Base-by-base conservation (phyloP, 352 stramenopile species). In the Globisporangium barbulae region DNA sequence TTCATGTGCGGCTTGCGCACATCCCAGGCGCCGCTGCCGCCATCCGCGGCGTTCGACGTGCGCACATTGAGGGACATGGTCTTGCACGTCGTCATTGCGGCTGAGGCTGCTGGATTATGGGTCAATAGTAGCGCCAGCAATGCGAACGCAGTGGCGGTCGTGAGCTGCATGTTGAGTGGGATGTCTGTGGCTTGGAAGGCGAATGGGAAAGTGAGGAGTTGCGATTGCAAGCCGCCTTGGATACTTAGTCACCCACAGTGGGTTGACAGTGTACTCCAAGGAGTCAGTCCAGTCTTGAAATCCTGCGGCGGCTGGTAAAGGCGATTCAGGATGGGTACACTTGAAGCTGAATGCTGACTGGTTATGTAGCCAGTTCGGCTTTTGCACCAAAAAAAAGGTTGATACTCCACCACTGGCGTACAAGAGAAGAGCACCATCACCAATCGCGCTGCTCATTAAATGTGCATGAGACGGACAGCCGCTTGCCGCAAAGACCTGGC, bases 61-160 rank as follows among this genome's bases (percentile, higher is more conserved):
- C 82, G 84, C 22, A 93, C 72, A 64, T 93, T 93, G 65, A 93
- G 89, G 44, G 78, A 84, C 82, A 90, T 79, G 31, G 80, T 45
- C 31, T 54, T 55, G 58, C 58, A 64, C 33, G 58, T 64, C 33
- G 58, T 57, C 22, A 37, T 41, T 3, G 49, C 47, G 15, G n/a
- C 22, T 2, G 47, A n/a, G 4, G 28, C 30, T 42, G 22, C 21
- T 3, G 33, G 21, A 13, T 21, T 41, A n/a, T 33, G 17, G 6
- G 31, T 22, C 12, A 41, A 17, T 6, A 35, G 17, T 9, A 47
- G 7, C 6, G 58, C 30, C 17, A 64, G 25, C 45, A 55, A 35
- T 5, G 57, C 57, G 45, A 63, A 44, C 17, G 9, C 35, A 17
- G 49, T 41, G 39, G 28, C 25, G 54, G 39, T 61, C 15, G 39